Evolutionary conservation across 768 basidiomycete species (phyloP).

Genomic region (Xerocomus brunneocitrinus): DNA sequence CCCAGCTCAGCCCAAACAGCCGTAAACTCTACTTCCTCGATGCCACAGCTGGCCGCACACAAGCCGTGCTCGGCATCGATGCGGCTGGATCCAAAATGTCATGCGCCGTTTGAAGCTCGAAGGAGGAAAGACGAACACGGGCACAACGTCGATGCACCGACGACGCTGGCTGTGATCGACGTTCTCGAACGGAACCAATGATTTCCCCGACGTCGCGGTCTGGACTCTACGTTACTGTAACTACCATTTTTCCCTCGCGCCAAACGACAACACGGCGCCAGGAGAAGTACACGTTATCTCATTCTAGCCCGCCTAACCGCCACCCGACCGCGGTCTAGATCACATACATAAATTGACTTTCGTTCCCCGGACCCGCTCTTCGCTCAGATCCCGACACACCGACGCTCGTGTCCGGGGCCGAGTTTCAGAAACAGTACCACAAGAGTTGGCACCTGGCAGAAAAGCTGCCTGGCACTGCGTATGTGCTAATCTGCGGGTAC

Average conservation of each 20-base stretch:
- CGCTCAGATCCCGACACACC: too few relatives aligned
- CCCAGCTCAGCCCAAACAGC: conserved; percentile 24
- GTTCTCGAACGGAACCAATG: conserved; percentile 14
- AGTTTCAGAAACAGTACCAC: too few relatives aligned
- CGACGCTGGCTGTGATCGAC: conserved; percentile 21
- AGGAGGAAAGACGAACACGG: background rate
- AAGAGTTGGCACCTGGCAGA: too few relatives aligned
- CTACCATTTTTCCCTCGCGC: conserved; percentile 8
- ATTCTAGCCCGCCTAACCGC: conserved; percentile 7
- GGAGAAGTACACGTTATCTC: conserved; percentile 18
- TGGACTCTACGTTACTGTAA: conserved; percentile 18
- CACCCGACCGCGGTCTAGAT: conserved; percentile 15
- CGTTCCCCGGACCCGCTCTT: background rate
- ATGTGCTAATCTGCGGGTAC: too few relatives aligned
- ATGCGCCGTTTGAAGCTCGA: too few relatives aligned
- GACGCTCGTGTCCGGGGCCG: background rate
- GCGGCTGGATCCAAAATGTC: background rate
- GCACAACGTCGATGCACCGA: conserved; percentile 6
- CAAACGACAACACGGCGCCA: conserved; percentile 22
- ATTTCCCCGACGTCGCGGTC: conserved; percentile 19
- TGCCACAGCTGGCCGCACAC: background rate
- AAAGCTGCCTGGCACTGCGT: too few relatives aligned
- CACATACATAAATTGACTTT: background rate
- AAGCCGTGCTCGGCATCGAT: conserved; percentile 1
- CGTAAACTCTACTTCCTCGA: conserved; percentile 16